Evolutionary conservation across 1,284 basidiomycete species (phyloP).

Genomic region (Trametes versicolor): DNA sequence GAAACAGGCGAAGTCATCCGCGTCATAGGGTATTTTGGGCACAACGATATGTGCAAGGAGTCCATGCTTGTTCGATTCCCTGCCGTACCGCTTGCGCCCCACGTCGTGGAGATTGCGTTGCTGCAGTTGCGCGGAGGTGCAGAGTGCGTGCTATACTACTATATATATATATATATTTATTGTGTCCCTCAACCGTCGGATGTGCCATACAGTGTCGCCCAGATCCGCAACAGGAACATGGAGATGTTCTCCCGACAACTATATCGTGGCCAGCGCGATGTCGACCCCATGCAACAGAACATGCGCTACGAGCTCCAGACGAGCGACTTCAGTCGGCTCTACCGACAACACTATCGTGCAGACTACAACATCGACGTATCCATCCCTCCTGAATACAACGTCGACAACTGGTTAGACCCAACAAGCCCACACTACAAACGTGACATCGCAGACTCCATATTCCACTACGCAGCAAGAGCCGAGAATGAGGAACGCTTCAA

Average conservation of each 20-base stretch:
- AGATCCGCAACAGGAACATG: conserved; percentile 19
- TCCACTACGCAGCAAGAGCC: conserved; percentile 40
- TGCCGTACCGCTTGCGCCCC: conserved; percentile 43
- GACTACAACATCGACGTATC: conserved; percentile 37
- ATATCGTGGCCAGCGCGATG: conserved; percentile 4
- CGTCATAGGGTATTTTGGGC: conserved; percentile 38
- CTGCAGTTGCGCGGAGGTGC: conserved; percentile 40
- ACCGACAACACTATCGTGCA: conserved; percentile 33
- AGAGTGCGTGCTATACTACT: conserved; percentile 23
- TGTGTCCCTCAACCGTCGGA: too few relatives aligned
- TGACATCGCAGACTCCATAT: conserved; percentile 37
- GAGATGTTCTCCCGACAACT: conserved; percentile 12
- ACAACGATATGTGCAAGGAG: conserved; percentile 39
- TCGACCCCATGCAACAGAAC: conserved; percentile 4
- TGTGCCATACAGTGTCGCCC: not conserved
- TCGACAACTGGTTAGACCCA: conserved; percentile 39
- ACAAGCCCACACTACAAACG: conserved; percentile 34
- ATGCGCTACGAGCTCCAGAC: conserved; percentile 28
- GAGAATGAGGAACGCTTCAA: conserved; percentile 37
- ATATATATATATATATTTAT: not conserved
- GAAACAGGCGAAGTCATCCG: conserved; percentile 27
- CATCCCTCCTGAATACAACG: conserved; percentile 34
- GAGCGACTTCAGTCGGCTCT: conserved; percentile 36
- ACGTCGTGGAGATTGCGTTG: conserved; percentile 43
- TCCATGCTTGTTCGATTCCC: conserved; percentile 38